Base-by-base conservation (phyloP, 2,329 filamentous ascomycete species). In the Pseudogymnoascus sp. region DNA sequence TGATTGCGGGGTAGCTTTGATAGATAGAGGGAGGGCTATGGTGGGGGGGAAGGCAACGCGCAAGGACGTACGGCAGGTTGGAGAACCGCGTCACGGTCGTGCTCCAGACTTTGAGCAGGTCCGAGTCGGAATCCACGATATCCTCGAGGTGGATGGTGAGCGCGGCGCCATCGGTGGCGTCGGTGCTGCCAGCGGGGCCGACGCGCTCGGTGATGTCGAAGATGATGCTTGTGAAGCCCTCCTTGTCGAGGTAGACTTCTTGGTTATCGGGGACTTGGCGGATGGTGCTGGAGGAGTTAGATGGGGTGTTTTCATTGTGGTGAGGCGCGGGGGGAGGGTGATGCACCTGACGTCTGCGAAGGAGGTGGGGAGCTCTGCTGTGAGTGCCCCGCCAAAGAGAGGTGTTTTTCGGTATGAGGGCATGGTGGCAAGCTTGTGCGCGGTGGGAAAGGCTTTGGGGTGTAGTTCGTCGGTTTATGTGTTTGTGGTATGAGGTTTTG, bases 171-270 rank as follows among this genome's bases (percentile, higher is more conserved):
- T 93, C 86, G 37, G 83, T 83, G 70, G 86, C 82, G 16, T 85
- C 79, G 1, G 79, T 76, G 44, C 76, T 78, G 31, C 81, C 79
- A 4, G 83, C 71, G 13, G 76, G 73, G 65, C 84, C 83, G 21
- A 96, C 87, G 63, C 90, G 88, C 78, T 97, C 88, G 62, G 90
- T 89, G 71, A 97, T 91, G 71, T 97, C 93, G 75, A 97, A 83
- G 70, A 96, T 93, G 74, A 96, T 86, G 76, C 85, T 92, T 2
- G 90, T 91, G 75, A 93, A 93, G 60, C 91, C 92, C 66, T 89
- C 82, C 67, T 84, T 82, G 73, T 96, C 91, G 71, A 97, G 87
- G 78, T 87, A 96, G 69, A 97, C 89, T 80, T 97, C 93, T 78
- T 97, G 93, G 75, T 96, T 90, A 74, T 93, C 88, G 61, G 89